Evolutionary conservation across 2,329 filamentous ascomycete genomes (phyloP).

Genomic region (Fusarium nanum): DNA sequence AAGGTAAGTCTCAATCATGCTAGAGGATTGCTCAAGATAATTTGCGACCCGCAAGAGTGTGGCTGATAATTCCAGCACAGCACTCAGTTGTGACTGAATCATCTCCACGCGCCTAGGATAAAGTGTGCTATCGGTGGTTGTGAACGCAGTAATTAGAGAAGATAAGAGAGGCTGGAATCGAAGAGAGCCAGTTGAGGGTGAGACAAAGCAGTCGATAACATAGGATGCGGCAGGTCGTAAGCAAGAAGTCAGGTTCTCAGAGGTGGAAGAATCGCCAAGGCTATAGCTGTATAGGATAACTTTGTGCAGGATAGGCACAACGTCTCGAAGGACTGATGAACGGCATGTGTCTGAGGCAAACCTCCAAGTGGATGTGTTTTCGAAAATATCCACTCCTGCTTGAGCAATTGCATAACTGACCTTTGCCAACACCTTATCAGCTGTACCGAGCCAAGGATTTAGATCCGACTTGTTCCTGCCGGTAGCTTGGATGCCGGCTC

Average conservation of each 20-base stretch:
- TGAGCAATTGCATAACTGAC: conserved; percentile 79
- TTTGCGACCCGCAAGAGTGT: conserved; percentile 77
- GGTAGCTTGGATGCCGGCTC: conserved; percentile 63
- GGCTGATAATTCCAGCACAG: conserved; percentile 74
- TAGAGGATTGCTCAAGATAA: conserved; percentile 70
- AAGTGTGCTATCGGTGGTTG: conserved; percentile 69
- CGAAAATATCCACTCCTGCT: conserved; percentile 83
- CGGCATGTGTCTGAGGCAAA: conserved; percentile 77
- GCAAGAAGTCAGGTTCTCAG: conserved; percentile 64
- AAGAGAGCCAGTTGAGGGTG: conserved; percentile 74
- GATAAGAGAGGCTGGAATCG: conserved; percentile 82
- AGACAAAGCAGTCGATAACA: conserved; percentile 80
- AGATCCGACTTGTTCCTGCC: conserved; percentile 59
- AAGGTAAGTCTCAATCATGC: conserved; percentile 78
- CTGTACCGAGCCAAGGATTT: conserved; percentile 75
- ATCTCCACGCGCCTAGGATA: conserved; percentile 66
- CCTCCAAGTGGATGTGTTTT: conserved; percentile 87
- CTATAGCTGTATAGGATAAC: conserved; percentile 80
- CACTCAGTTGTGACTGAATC: conserved; percentile 71
- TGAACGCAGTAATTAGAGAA: conserved; percentile 65
- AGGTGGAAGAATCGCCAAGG: conserved; percentile 70
- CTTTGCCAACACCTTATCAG: conserved; percentile 79
- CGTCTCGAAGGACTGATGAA: conserved; percentile 73
- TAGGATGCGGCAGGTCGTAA: conserved; percentile 80
- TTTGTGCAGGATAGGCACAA: conserved; percentile 77